Evolutionary conservation across 2,329 filamentous ascomycete genomes (phyloP).

Genomic region (Emericellopsis cladophorae): DNA sequence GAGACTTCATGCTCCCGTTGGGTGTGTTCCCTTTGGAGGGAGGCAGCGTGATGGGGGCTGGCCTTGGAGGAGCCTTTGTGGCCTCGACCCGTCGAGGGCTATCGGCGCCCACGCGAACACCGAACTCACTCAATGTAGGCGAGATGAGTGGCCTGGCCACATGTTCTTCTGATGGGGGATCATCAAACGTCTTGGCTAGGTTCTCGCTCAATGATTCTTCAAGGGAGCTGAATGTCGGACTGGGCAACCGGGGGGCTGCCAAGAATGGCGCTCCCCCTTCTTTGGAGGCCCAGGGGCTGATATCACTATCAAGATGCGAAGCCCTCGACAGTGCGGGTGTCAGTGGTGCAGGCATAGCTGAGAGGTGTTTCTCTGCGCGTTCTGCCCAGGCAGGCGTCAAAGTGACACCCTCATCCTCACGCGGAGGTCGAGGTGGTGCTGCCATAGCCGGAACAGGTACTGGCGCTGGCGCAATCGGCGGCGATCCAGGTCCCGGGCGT

Average conservation of each 20-base stretch:
- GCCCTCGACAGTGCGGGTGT: conserved; percentile 10
- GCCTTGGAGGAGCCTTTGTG: conserved; percentile 17
- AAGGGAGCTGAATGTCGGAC: conserved; percentile 21
- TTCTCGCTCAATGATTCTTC: conserved; percentile 19
- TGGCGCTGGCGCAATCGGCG: not conserved
- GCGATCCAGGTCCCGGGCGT: not conserved
- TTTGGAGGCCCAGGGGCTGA: not conserved
- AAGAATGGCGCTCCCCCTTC: conserved; percentile 1
- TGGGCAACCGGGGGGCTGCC: conserved; percentile 17
- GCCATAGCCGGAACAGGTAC: not conserved
- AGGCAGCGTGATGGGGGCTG: conserved; percentile 15
- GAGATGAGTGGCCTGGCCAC: conserved; percentile 14
- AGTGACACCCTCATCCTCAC: conserved; percentile 3
- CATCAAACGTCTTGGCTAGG: conserved; percentile 18
- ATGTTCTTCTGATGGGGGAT: conserved; percentile 8
- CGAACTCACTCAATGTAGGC: conserved; percentile 16
- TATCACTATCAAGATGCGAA: not conserved
- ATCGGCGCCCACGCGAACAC: conserved; percentile 2
- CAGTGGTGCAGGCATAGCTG: conserved; percentile 21
- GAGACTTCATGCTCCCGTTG: conserved; percentile 3
- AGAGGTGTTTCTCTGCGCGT: conserved; percentile 13
- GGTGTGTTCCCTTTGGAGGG: conserved; percentile 8
- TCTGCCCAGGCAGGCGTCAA: conserved; percentile 16
- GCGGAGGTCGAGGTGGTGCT: conserved; percentile 1
- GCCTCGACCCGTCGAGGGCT: conserved; percentile 14